These are phyloP conservation scores for Mycena haematopus DNA, from an alignment of 768 basidiomycete species.

Conservation along the genomic window DNA sequence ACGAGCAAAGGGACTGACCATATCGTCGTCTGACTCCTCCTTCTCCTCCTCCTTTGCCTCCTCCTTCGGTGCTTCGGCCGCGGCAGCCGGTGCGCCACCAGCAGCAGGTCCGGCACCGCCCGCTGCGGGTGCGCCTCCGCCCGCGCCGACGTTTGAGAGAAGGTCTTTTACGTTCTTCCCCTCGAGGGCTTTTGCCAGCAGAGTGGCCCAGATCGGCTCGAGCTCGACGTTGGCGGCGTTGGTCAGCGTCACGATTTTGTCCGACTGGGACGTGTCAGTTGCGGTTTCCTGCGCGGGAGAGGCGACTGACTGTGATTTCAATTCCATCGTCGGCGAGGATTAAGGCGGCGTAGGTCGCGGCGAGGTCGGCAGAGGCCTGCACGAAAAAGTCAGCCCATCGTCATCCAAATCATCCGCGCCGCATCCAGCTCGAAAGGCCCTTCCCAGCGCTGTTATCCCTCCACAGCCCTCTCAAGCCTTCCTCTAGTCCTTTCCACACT, in stretches of 20 bases:
- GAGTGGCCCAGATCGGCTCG: constrained; percentile 96
- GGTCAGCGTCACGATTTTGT: constrained; percentile 91
- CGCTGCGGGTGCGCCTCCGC: constrained; percentile 85
- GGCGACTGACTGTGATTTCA: constrained; percentile 89
- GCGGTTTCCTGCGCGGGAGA: not conserved
- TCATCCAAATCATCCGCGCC: constrained; percentile 23
- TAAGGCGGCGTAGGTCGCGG: constrained; percentile 94
- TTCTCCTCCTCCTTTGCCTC: constrained; percentile 89
- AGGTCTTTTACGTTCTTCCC: constrained; percentile 98
- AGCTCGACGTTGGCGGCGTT: constrained; percentile 83
- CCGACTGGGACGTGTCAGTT: constrained; percentile 58
- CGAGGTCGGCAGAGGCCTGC: constrained; percentile 74
- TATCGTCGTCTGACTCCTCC: constrained; percentile 90
- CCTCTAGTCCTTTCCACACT: not conserved
- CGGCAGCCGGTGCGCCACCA: constrained; percentile 59
- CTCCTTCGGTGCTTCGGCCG: constrained; percentile 75
- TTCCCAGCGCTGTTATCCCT: not conserved
- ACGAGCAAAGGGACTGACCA: constrained; percentile 56
- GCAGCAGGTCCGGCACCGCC: constrained; percentile 57
- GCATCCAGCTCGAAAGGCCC: constrained; percentile 1
- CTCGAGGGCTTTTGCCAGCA: constrained; percentile 97
- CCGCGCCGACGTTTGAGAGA: constrained; percentile 92
- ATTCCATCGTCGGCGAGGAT: constrained; percentile 97
- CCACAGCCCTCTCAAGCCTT: not conserved
- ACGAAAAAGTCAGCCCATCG: constrained; percentile 20